These are phyloP conservation scores for Colletotrichum australisinense DNA, from an alignment of 2,329 filamentous ascomycete genomes.

Conservation along the genomic window DNA sequence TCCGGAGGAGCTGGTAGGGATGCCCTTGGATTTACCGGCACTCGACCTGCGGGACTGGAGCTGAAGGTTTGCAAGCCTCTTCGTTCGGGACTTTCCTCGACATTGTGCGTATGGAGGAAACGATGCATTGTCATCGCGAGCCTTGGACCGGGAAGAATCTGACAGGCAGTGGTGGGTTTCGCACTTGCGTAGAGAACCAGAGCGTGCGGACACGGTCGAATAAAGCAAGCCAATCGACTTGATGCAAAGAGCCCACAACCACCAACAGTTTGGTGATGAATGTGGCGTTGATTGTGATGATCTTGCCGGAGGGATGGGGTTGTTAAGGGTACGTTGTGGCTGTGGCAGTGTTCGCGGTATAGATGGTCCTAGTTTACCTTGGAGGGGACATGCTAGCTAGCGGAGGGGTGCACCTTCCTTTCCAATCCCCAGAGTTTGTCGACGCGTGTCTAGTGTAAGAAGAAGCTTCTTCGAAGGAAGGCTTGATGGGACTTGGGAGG, in stretches of 20 bases:
- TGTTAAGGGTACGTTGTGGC: neutral
- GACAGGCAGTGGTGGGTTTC: neutral
- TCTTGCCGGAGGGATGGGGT: neutral
- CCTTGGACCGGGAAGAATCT: neutral
- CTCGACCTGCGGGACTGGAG: constrained; percentile 17
- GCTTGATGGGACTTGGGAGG: neutral
- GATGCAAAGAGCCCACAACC: neutral
- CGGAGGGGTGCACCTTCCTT: constrained; percentile 2
- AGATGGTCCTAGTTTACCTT: neutral
- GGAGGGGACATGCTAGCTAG: neutral
- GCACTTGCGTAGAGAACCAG: no score
- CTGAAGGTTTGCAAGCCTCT: neutral
- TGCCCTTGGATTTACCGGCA: constrained; percentile 12
- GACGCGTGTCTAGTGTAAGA: neutral
- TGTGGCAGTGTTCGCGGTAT: neutral
- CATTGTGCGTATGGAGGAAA: no score
- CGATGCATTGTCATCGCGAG: neutral
- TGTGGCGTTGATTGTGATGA: neutral
- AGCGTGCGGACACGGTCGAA: neutral
- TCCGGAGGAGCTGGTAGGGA: constrained; percentile 6
- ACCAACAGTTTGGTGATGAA: neutral
- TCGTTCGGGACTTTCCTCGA: neutral
- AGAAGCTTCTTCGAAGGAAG: neutral
- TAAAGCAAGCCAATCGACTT: neutral
- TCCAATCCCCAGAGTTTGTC: neutral